Conservation (phyloP, 2,329 filamentous ascomycete species). For the Ilyonectria sp. region DNA sequence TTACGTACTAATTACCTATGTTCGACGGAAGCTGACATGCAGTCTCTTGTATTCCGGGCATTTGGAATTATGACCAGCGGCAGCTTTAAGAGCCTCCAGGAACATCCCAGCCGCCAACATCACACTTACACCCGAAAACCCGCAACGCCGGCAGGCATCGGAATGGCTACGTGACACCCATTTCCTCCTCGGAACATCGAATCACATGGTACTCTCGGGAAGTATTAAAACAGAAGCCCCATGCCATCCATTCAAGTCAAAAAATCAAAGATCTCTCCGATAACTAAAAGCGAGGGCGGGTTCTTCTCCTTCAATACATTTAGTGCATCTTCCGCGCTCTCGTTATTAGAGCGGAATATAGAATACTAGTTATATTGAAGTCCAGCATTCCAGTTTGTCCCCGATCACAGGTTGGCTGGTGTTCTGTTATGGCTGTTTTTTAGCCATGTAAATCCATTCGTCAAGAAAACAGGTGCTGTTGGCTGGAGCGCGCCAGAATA, state of each 20-base stretch:
- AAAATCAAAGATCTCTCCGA: too few relatives aligned
- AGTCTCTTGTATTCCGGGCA: too few relatives aligned
- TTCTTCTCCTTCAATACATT: too few relatives aligned
- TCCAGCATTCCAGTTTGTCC: not conserved
- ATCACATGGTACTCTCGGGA: not conserved
- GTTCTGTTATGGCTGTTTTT: not conserved
- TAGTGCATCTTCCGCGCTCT: too few relatives aligned
- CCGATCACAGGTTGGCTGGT: not conserved
- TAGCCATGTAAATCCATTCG: not conserved
- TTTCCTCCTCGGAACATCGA: not conserved
- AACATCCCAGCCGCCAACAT: not conserved
- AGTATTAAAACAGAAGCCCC: too few relatives aligned
- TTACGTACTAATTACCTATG: not conserved
- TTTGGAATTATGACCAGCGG: too few relatives aligned
- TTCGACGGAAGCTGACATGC: not conserved
- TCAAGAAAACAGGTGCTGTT: not conserved
- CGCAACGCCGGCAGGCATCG: not conserved
- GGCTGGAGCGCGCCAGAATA: not conserved
- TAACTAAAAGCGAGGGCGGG: too few relatives aligned
- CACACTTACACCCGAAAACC: not conserved
- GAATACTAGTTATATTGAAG: not conserved
- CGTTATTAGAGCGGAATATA: too few relatives aligned
- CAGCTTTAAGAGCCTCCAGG: not conserved
- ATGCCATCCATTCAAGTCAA: too few relatives aligned
- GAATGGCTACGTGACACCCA: not conserved